Conservation (phyloP, 495 filamentous ascomycete genomes). For the Elaphomyces granulatus region DNA sequence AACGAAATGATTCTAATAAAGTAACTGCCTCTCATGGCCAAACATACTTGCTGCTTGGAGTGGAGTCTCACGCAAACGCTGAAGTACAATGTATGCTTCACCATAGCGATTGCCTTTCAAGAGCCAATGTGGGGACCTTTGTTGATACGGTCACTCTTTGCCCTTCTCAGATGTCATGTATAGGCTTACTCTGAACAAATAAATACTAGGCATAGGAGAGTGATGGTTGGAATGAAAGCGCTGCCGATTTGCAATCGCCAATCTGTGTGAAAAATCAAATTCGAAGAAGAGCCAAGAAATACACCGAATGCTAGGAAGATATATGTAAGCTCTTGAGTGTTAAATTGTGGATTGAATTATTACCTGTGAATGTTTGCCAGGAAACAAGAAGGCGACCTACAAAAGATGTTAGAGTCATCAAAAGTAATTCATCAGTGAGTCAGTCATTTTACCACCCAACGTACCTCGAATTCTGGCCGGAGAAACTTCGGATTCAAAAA, state of each 20-base stretch:
- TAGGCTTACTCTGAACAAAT: conserved; percentile 7
- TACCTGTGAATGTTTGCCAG: conserved; percentile 4
- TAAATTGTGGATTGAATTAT: not conserved
- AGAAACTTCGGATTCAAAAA: conserved; percentile 8
- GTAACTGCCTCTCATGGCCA: not conserved
- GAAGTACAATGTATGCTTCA: conserved; percentile 4
- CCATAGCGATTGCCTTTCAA: conserved; percentile 6
- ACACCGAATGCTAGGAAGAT: conserved; percentile 5
- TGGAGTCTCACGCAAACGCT: conserved; percentile 5
- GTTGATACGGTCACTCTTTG: not conserved
- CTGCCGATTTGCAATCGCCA: conserved; percentile 8
- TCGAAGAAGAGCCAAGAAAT: conserved; percentile 1
- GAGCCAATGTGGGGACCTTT: conserved; percentile 8
- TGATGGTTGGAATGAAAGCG: conserved; percentile 6
- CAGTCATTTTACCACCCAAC: not conserved
- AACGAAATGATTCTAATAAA: too few species aligned
- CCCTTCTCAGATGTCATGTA: not conserved
- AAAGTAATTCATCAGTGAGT: not conserved
- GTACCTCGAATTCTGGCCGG: conserved; percentile 9
- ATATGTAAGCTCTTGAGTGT: too few species aligned
- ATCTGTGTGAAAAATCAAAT: conserved; percentile 3
- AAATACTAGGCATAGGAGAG: conserved; percentile 5
- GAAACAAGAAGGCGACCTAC: conserved; percentile 4
- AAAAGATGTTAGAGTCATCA: conserved; percentile 3
- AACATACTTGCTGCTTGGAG: conserved; percentile 8